These are phyloP conservation scores for Russula sp. DNA, from an alignment of 768 basidiomycete genomes.

Conservation along the genomic window DNA sequence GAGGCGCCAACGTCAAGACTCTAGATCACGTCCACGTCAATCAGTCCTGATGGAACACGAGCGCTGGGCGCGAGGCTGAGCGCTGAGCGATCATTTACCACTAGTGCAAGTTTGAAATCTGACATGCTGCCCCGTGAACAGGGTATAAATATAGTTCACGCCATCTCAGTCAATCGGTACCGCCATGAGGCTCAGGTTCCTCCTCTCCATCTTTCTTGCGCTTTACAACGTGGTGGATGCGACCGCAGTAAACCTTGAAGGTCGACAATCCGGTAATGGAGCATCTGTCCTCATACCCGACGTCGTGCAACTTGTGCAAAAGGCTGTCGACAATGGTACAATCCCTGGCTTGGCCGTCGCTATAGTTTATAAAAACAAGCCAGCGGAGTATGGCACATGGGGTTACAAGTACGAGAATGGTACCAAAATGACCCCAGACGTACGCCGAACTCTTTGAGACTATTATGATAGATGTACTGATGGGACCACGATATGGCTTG, in stretches of 20 bases:
- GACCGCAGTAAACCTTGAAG: background rate
- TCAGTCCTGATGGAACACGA: background rate
- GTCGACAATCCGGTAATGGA: background rate
- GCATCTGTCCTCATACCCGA: slow-evolving; percentile 19
- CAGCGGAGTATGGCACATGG: slow-evolving; percentile 20
- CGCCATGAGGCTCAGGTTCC: background rate
- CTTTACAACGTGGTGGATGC: background rate
- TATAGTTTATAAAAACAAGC: slow-evolving; percentile 5
- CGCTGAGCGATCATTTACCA: background rate
- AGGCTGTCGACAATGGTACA: background rate
- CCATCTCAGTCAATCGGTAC: background rate
- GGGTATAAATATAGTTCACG: background rate
- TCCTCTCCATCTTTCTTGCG: slow-evolving; percentile 1
- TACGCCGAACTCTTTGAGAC: background rate
- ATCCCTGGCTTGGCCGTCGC: slow-evolving; percentile 20
- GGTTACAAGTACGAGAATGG: slow-evolving; percentile 21
- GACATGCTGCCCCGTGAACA: background rate
- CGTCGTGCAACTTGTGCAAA: slow-evolving; percentile 5
- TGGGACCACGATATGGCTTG: background rate
- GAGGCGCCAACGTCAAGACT: too few species aligned
- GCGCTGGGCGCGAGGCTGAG: too few species aligned
- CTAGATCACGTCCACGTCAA: too few species aligned
- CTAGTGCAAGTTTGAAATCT: too few species aligned
- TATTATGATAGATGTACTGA: background rate
- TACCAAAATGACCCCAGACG: slow-evolving; percentile 23